Evolutionary conservation across 2,329 filamentous ascomycete species (phyloP).

Genomic region (Metarhizium guizhouense): DNA sequence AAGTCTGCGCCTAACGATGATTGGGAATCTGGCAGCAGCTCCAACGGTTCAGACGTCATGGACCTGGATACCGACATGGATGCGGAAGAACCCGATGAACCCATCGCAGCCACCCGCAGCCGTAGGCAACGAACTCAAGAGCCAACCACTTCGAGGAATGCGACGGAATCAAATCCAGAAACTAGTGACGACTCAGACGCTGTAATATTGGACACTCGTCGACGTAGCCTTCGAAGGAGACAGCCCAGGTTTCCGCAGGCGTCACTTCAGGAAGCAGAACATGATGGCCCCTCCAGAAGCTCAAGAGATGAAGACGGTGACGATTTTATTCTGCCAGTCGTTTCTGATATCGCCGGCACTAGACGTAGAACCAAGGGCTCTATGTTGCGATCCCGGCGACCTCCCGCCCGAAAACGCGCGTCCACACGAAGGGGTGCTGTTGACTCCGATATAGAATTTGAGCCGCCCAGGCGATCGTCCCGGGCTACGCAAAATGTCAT

Average conservation of each 20-base stretch:
- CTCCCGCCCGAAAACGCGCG: slow-evolving; percentile 10
- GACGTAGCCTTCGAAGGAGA: slow-evolving; percentile 6
- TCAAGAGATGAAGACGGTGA: slow-evolving; percentile 23
- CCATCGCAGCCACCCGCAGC: neutral
- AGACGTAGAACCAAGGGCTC: slow-evolving; percentile 11
- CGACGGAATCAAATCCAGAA: slow-evolving; percentile 5
- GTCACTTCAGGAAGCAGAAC: neutral
- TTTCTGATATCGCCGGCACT: slow-evolving; percentile 25
- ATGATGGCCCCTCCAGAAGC: neutral
- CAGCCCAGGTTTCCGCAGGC: neutral
- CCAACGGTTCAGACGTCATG: slow-evolving; percentile 16
- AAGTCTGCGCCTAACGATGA: slow-evolving; percentile 19
- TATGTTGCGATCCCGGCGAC: slow-evolving; percentile 12
- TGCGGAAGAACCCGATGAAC: slow-evolving; percentile 14
- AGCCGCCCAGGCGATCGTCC: slow-evolving; percentile 38
- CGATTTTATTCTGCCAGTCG: slow-evolving; percentile 23
- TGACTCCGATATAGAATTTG: slow-evolving; percentile 44
- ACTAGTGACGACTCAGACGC: slow-evolving; percentile 3
- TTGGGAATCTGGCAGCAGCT: slow-evolving; percentile 18
- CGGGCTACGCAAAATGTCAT: slow-evolving; percentile 34
- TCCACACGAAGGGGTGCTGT: slow-evolving; percentile 16
- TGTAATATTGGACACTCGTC: slow-evolving; percentile 6
- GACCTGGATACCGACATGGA: slow-evolving; percentile 12
- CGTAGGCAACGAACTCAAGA: neutral
- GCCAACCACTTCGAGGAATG: neutral